Base-by-base conservation (phyloP, 768 basidiomycete species). In the Pleurotus tuber-regium region DNA sequence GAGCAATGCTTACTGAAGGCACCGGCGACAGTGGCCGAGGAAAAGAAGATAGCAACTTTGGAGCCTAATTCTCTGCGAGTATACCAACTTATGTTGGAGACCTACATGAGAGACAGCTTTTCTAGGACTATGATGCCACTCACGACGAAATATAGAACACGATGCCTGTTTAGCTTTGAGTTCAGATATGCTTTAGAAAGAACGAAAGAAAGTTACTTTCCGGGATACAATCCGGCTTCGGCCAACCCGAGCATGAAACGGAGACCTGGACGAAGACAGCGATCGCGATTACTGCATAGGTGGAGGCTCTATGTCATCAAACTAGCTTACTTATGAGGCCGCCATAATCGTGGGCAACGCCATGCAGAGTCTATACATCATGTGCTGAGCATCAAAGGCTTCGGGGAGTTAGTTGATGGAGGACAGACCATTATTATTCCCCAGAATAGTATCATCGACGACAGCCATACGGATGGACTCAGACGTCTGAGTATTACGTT, bases 11-110 rank as follows among this genome's bases (percentile, higher is more conserved):
- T 47, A 84, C 86, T 83, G 65, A 88, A 88, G 11, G 85, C 86
- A 19, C 89, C 90, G 4, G 89, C 82, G 24, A 87, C 74, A 0
- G 89, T 91, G 1, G 89, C 87, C 24, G 88, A 86, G 2, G 85
- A 83, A 67, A 90, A 91, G 70, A 93, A 93, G 12, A 85, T 53
- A 0, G 89, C 86, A 19, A 87, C 70, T 28, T 88, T 82, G 26
- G 78, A 73, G 12, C 86, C 88, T 58, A 87, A 76, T 59, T 93
- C 91, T 9, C 80, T 76, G 23, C 87, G 82, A 60, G 82, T 85
- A 66, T 92, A 92, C 88, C 90, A 92, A 58, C 85, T 87, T 50
- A 16, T 30, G 40, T n/a, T 10, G 8, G 16, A 31, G 31, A 11
- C 24, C n/a, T n/a, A n/a, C n/a, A n/a, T n/a, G n/a, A n/a, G n/a